Conservation (phyloP, 192 early-diverging fungal genomes). For the Coemansia javaensis region DNA sequence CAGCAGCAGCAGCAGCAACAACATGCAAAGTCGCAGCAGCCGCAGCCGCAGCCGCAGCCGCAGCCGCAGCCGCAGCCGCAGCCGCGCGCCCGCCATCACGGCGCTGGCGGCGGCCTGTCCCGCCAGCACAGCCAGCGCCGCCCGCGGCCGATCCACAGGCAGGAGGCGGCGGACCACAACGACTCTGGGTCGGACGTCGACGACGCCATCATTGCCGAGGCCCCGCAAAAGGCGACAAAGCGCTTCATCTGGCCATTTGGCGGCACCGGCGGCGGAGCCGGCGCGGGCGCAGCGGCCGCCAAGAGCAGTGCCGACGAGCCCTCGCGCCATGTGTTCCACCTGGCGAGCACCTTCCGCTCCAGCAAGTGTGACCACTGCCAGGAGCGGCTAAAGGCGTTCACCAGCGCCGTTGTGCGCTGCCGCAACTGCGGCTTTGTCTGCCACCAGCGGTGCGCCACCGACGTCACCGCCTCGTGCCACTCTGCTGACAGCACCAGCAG, state of each 20-base stretch:
- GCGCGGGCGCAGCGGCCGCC: neutral
- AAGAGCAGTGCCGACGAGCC: slow-evolving; percentile 10
- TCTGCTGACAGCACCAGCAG: neutral
- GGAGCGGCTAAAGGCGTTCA: slow-evolving; percentile 45
- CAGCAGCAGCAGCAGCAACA: slow-evolving; percentile 3
- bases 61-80: slow-evolving; percentile 1
- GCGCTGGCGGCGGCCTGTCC: neutral
- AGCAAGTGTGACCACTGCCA: slow-evolving; percentile 47
- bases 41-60: neutral
- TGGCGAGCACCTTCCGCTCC: slow-evolving; percentile 34
- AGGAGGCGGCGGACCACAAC: slow-evolving; percentile 13
- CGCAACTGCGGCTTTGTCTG: slow-evolving; percentile 45
- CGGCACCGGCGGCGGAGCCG: slow-evolving; percentile 11
- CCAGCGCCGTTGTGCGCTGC: slow-evolving; percentile 38
- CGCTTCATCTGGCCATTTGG: slow-evolving; percentile 51
- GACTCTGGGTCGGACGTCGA: slow-evolving; percentile 45
- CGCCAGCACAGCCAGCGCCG: slow-evolving; percentile 29
- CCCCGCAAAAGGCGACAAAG: slow-evolving; percentile 48
- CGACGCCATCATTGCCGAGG: slow-evolving; percentile 44
- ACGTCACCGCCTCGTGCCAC: slow-evolving; percentile 37
- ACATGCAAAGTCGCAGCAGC: too few relatives aligned
- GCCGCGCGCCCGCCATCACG: neutral
- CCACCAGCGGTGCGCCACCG: slow-evolving; percentile 40
- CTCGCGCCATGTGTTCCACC: slow-evolving; percentile 38
- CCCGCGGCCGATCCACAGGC: slow-evolving; percentile 19